These are phyloP conservation scores for Fusarium protoensiforme DNA, from an alignment of 2,329 filamentous ascomycete species.

Conservation along the genomic window DNA sequence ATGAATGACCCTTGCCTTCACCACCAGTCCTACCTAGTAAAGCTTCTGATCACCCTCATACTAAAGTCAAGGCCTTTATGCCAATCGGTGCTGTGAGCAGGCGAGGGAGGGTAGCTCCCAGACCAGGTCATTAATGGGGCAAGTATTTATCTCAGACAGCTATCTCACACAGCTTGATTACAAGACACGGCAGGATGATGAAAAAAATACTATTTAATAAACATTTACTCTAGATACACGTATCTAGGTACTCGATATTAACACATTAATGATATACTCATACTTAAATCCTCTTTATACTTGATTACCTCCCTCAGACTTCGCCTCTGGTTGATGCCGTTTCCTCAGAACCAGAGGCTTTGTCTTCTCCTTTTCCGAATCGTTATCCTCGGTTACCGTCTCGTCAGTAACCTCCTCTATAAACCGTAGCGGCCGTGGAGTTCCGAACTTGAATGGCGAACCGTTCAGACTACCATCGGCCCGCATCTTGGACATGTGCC, in stretches of 20 bases:
- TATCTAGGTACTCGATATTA: background rate
- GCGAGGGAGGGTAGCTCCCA: background rate
- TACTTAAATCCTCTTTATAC: background rate
- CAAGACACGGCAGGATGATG: background rate
- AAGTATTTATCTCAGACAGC: background rate
- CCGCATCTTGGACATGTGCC: constrained; percentile 23
- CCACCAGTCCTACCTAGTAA: background rate
- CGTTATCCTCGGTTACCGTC: background rate
- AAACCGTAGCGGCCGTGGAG: constrained; percentile 18
- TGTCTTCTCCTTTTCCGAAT: background rate
- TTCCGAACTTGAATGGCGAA: constrained; percentile 19
- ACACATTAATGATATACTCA: background rate
- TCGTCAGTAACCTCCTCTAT: constrained; percentile 8
- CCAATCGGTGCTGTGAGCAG: background rate
- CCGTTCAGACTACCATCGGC: background rate
- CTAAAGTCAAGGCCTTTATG: no score
- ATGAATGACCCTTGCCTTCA: background rate
- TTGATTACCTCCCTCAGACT: background rate
- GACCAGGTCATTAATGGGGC: no score
- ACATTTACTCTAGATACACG: background rate
- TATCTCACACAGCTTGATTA: background rate
- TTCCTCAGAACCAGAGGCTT: background rate
- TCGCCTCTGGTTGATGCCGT: background rate
- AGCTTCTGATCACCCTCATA: background rate
- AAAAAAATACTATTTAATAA: background rate